Evolutionary conservation across 129 eudicot species (phyloP), one percentile per base, ranked within the genome.

Genomic region (Artemisia argyi): DNA sequence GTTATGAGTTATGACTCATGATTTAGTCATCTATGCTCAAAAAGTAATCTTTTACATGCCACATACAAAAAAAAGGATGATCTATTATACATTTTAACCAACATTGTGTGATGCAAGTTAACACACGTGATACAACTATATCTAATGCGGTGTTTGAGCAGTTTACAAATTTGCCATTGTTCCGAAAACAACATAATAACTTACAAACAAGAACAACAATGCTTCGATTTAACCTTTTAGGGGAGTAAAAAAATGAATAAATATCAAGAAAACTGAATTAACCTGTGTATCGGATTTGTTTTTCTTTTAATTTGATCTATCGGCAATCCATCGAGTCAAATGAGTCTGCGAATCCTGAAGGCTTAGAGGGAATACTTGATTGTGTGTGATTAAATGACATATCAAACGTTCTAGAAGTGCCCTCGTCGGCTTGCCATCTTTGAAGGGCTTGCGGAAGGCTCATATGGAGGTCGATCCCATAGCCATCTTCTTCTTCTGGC

Each of bases 361-460:
- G 97, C 44, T 85, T 89, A 1, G 96, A 81, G 19, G 94, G 98
- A 50, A 92, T 89, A 54, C 96, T 89, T 9, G 93, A 83, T 13
- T 83, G 86, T 0, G 89, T 76, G 60, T 81, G 83, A 64, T 81
- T 84, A 64, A 66, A 81, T 8, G 94, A 84, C 56, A 88, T n/a
- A 65, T 86, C 92, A 15, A 83, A 80, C 81, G 82, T 87, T 48
- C 89, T 79, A 17, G 95, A 92, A 65, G 98, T 87, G 18, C 96
- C 98, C 83, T 92, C 98, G 50, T 85, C 85, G 7, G 95, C 84
- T 87, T 92, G 98, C 98, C 98, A 92, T 76, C 96, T 81, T 76
- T 79, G 90, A 66, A 92, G 87, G 72, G 86, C 95, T 76, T 92
- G 92, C 13, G 98, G 95, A 44, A 89, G 92, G 77, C 91, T 89